Base-by-base conservation (phyloP, 2,329 filamentous ascomycete species). In the Verticillium klebahnii region DNA sequence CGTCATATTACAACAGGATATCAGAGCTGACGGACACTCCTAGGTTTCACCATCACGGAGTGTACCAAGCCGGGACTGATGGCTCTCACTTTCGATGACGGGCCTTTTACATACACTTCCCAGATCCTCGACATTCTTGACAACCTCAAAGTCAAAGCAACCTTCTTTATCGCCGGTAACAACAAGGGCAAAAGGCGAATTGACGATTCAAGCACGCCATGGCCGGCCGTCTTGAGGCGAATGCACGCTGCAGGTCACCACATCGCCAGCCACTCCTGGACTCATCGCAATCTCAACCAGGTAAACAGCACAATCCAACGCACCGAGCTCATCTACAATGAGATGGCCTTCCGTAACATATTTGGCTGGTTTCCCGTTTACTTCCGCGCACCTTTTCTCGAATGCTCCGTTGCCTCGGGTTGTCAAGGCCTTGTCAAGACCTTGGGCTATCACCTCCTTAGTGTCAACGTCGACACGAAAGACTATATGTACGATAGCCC, bases 381-480 rank as follows among this genome's bases (percentile, higher is more conserved):
- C 68, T 76, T 82, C 71, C 74, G 78, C 2, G 72, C 80, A 2
- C 80, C 80, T 0, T 80, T 78, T 60, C 15, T 70, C 23, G 65
- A 66, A 52, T 66, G 65, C 39, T 39, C 61, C 37, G 31, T 45
- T 11, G 61, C 36, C 23, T 62, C 63, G 15, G 65, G 65, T 23
- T 66, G 65, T 39, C 63, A 61, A 31, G 55, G 15, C 14, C 60
- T 66, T 40, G 59, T 65, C 17, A 56, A 52, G n/a, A 78, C 29
- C 15, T 70, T 85, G 31, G 82, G 81, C 34, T 87, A 87, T 71
- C 84, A 87, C 67, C 71, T 85, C 65, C 75, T 82, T 63, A 82
- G 82, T 67, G 83, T 82, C 66, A 81, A 86, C 67, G 71, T 87
- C 12, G 85, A 88, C 68, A 88, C 85, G n/a, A 82, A 86, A 65